Base-by-base conservation (phyloP, 2,329 filamentous ascomycete species). In the Fusarium torreyae region DNA sequence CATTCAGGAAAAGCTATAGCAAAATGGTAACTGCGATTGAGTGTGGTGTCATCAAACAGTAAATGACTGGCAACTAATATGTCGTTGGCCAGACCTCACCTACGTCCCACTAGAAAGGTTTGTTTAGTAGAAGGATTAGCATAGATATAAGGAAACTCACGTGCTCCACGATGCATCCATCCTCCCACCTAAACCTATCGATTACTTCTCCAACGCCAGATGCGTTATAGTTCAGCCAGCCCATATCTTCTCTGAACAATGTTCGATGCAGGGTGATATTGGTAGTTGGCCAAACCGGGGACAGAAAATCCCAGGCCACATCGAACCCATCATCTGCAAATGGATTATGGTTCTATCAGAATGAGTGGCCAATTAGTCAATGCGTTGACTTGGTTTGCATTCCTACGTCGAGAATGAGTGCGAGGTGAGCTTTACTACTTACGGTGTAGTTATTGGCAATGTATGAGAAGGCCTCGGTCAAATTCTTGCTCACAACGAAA, bases 101-200 rank as follows among this genome's bases (percentile, higher is more conserved):
- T 5, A 48, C 44, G 15, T 48, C 44, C 44, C 44, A 48, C 44
- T 48, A 3, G 6, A 45, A 33, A 17, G 8, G 11, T 2, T 45
- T 2, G 4, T 3, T 31, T 13, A 45, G 26, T 14, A 5, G 10
- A 17, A 6, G 20, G 1, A 10, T 9, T 2, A 17, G n/a, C 7
- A 45, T 11, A 15, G 14, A 34, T 33, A 2, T 20, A 1, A 17
- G 14, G 14, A 20, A 40, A 33, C 67, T 55, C 43, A 70, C 67
- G 22, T 70, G 67, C 24, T 70, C 67, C 7, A 57, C 61, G 14
- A 70, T 70, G 28, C 67, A 70, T 6, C 67, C 67, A n/a, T 36
- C 42, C 22, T 68, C 57, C 67, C 67, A 70, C n/a, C 67, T 28
- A 24, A 65, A 70, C 46, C 67, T 50, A 46, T 70, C 67, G 15